These are phyloP conservation scores for Flaveria ramosissima DNA, from an alignment of 129 eudicot genomes.

Conservation along the genomic window DNA sequence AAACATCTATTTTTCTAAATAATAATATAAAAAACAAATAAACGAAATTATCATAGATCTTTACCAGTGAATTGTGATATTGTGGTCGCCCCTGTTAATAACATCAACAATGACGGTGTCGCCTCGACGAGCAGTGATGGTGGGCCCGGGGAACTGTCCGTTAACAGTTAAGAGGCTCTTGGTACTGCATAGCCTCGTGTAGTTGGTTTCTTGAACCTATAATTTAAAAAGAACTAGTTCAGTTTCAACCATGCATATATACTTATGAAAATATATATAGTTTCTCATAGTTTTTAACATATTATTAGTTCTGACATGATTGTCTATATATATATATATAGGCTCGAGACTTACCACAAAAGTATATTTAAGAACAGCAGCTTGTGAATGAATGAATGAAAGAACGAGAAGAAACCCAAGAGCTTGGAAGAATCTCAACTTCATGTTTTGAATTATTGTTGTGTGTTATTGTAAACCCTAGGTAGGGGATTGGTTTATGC, in stretches of 20 bases:
- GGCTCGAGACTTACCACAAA: conserved; percentile 23
- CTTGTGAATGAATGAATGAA: conserved; percentile 32
- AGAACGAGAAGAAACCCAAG: conserved; percentile 28
- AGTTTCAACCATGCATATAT: too few species aligned
- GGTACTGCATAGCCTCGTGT: conserved; percentile 50
- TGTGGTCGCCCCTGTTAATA: conserved; percentile 38
- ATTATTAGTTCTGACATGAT: not conserved
- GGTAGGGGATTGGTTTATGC: conserved; percentile 5
- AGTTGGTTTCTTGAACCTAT: conserved; percentile 50
- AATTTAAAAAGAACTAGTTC: not conserved
- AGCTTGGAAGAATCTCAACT: conserved; percentile 22
- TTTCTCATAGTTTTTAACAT: not conserved
- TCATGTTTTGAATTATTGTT: not conserved
- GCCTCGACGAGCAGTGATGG: conserved; percentile 43
- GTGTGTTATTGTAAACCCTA: conserved; percentile 17
- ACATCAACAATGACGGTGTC: conserved; percentile 51
- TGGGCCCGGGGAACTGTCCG: conserved; percentile 59
- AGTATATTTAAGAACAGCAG: conserved; percentile 33
- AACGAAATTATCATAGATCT: not conserved
- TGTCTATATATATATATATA: not conserved
- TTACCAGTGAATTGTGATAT: conserved; percentile 64
- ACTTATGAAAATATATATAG: too few species aligned
- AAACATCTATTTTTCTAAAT: not conserved
- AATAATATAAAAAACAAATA: not conserved
- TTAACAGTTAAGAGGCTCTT: conserved; percentile 54